Percentiles rank a stretch among this genome's conserved stretches.
These are phyloP conservation scores for Stagonosporopsis rhizophila DNA, from an alignment of 2,329 filamentous ascomycete species.

Conservation along the genomic window DNA sequence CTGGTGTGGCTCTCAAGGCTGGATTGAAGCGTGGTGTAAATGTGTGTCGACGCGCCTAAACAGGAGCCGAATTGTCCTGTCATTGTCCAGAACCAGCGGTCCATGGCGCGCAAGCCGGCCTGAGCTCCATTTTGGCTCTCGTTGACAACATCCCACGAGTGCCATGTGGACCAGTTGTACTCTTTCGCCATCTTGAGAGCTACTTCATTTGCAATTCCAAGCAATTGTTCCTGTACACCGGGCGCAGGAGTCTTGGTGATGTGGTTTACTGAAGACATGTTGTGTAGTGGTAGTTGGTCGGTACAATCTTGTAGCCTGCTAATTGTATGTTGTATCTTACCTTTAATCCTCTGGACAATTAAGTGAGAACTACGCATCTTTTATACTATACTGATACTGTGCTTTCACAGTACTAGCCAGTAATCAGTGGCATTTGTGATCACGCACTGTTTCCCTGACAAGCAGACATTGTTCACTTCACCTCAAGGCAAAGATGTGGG, in stretches of 20 bases:
- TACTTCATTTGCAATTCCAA: neutral
- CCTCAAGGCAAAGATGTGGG: neutral
- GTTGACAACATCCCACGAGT: constrained; percentile 6
- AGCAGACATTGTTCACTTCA: neutral
- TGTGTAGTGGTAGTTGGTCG: neutral
- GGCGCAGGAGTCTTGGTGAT: neutral
- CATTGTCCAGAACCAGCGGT: neutral
- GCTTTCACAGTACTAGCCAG: neutral
- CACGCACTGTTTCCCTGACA: neutral
- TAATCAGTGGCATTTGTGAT: neutral
- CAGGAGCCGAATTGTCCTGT: neutral
- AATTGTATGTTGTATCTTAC: neutral
- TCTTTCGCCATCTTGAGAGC: constrained; percentile 1
- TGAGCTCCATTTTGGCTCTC: neutral
- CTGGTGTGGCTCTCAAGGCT: neutral
- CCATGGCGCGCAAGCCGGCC: neutral
- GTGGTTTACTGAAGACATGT: neutral
- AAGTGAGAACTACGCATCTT: neutral
- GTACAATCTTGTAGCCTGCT: neutral
- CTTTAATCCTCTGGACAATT: neutral
- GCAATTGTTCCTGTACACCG: neutral
- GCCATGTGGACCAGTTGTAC: constrained; percentile 7
- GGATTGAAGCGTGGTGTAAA: neutral
- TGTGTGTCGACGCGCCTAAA: neutral
- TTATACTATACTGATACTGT: neutral